Base-by-base conservation (phyloP, 768 basidiomycete species). In the Tylopilus plumbeoviolaceoides region DNA sequence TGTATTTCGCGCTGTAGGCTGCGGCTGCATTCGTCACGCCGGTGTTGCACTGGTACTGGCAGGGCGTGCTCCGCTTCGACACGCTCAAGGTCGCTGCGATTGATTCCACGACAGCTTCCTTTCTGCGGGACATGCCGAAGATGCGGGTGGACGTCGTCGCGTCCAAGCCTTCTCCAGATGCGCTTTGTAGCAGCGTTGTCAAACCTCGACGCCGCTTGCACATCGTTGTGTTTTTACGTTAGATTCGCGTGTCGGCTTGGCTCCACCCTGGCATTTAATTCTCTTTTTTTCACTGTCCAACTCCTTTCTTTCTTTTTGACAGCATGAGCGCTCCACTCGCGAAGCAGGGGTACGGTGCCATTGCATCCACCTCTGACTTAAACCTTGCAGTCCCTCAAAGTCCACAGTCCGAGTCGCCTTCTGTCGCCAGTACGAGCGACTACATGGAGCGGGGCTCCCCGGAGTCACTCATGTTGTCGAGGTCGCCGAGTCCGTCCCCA, bases 1-100 rank as follows among this genome's bases (percentile, higher is more conserved):
- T 84, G 18, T 81, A 80, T 63, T 91, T 91, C 59, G 86, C 89
- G 0, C 89, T 89, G n/a, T n/a, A n/a, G n/a, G n/a, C n/a, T n/a
- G n/a, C n/a, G n/a, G n/a, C n/a, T n/a, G n/a, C n/a, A n/a, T n/a
- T n/a, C n/a, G n/a, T n/a, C 17, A 65, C 72, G 7, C 85, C 86
- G 2, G 63, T 73, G 11, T 56, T 91, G n/a, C n/a, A n/a, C n/a
- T n/a, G n/a, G n/a, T n/a, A n/a, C n/a, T n/a, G n/a, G 33, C 65
- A 63, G 8, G 62, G 73, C 28, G 64, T 73, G 48, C 83, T 87
- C 58, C 42, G 61, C 7, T 17, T 51, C 48, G 57, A 46, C 38
- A 36, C n/a, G n/a, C n/a, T n/a, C n/a, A n/a, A n/a, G n/a, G n/a
- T n/a, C n/a, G n/a, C n/a, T n/a, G n/a, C n/a, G n/a, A n/a, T n/a